phyloP scores from a whole-genome alignment of 1,139 yeast species.

The Suhomyces wounanorum region DNA sequence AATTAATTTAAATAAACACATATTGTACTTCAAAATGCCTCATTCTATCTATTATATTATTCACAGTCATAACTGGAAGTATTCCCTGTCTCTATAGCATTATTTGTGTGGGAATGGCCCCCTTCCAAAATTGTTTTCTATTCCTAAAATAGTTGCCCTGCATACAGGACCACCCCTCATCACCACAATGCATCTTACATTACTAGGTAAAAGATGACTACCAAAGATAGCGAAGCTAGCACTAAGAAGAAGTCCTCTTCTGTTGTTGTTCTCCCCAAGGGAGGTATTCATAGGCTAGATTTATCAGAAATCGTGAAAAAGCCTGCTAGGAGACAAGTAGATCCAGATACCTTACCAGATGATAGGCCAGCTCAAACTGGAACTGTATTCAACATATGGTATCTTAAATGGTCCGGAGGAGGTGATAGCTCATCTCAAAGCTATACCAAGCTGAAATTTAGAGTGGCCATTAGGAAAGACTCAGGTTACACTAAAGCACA shows the following conservation, averaged over 20 bases:
- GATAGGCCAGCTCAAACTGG: conserved; percentile 81
- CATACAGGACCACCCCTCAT: not conserved
- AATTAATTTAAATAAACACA: too few species aligned
- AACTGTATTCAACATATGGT: conserved; percentile 83
- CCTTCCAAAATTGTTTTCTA: too few species aligned
- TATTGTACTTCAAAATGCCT: too few species aligned
- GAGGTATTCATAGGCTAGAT: not conserved
- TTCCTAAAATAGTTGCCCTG: not conserved
- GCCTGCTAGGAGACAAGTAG: conserved; percentile 68
- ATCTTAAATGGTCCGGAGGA: conserved; percentile 78
- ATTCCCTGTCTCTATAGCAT: too few species aligned
- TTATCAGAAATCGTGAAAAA: conserved; percentile 4
- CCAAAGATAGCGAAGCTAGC: not conserved
- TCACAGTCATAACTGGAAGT: too few species aligned
- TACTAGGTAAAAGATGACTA: not conserved
- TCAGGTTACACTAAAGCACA: conserved; percentile 78
- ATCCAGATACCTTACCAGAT: conserved; percentile 60
- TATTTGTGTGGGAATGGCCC: too few species aligned
- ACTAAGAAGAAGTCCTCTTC: not conserved
- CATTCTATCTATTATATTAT: too few species aligned
- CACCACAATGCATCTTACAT: not conserved
- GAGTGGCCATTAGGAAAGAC: conserved; percentile 64
- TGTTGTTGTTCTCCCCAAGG: not conserved
- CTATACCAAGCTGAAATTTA: conserved; percentile 40
- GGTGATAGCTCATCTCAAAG: conserved; percentile 51